Evolutionary conservation across 306 rosid genomes (phyloP), one percentile per base, ranked within the genome.

Genomic region (Abrus pulchellus): DNA sequence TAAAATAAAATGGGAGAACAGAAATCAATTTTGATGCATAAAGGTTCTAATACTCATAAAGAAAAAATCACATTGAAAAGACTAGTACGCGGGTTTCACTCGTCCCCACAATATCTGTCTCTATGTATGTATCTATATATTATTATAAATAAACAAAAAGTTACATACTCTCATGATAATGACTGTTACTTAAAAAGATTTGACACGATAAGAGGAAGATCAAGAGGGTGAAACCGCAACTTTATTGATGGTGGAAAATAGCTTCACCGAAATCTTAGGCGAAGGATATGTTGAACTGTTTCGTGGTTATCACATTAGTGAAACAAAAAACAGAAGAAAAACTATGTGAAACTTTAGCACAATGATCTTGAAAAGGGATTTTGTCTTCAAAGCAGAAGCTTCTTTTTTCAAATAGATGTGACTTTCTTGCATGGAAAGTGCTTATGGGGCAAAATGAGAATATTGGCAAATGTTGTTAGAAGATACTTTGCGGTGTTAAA

Each of bases 341-440:
- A 41, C 8, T 32, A 49, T 13, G 65, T 30, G 45, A 53, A 71
- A 70, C 55, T 68, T 70, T 54, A 62, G 72, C 64, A 75, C 75
- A 41, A 63, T 76, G 78, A 72, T 81, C 75, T 83, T 9, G 36
- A 74, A 78, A 83, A 83, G 83, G 60, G 86, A 74, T 84, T 81
- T 76, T 54, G 45, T 66, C 41, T 81, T 50, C 66, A 74, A 86
- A 77, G 83, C 13, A 8, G 52, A 59, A 84, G 62, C 75, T 55
- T 68, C 56, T 57, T 66, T 66, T 45, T 30, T 54, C 30, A 60
- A 71, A 71, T 40, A 55, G 72, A 65, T 32, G 66, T 62, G 83
- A 83, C 86, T 71, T 75, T 89, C 74, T 77, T 87, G 86, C 74
- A 72, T 81, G 89, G 80, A 85, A 89, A 87, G 87, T 28, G 82